A percentile compares a stretch with the other conserved stretches of the same genome.
Conservation (phyloP, 192 early-diverging fungal genomes). For the Funneliformis geosporum region DNA sequence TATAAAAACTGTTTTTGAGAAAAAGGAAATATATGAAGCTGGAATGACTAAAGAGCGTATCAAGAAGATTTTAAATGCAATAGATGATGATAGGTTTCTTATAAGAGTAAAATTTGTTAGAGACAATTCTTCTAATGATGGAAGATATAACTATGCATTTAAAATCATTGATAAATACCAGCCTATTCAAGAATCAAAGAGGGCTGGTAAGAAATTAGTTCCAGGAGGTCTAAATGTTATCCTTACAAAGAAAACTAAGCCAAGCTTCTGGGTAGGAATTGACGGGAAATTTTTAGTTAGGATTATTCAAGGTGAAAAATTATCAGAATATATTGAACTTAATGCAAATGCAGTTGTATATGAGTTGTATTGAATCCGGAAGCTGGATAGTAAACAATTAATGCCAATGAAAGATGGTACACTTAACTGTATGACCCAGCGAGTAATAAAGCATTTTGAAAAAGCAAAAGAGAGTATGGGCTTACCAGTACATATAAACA, state of each 20-base stretch:
- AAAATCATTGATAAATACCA: no score
- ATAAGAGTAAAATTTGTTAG: no score
- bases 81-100: no score
- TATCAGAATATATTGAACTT: constrained; percentile 4
- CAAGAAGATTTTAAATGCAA: constrained; percentile 25
- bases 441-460: no score
- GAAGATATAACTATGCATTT: no score
- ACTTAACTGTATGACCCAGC: constrained; percentile 18
- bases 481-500: constrained; percentile 4
- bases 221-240: not conserved
- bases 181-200: no score
- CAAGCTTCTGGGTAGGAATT: not conserved
- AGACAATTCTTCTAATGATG: no score
- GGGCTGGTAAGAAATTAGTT: constrained; percentile 12
- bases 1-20: not conserved
- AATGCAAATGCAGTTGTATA: constrained; percentile 17
- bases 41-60: constrained; percentile 9
- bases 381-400: constrained; percentile 22
- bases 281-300: constrained; percentile 9
- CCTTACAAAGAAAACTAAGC: not conserved
- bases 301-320: no score
- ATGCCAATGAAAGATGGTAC: constrained; percentile 20
- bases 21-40: not conserved
- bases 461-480: constrained; percentile 12
- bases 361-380: constrained; percentile 15